Percentiles rank a stretch among this genome's conserved stretches.
phyloP scores from a whole-genome alignment of 1,284 basidiomycete species.

The Ceratobasidium theobromae region DNA sequence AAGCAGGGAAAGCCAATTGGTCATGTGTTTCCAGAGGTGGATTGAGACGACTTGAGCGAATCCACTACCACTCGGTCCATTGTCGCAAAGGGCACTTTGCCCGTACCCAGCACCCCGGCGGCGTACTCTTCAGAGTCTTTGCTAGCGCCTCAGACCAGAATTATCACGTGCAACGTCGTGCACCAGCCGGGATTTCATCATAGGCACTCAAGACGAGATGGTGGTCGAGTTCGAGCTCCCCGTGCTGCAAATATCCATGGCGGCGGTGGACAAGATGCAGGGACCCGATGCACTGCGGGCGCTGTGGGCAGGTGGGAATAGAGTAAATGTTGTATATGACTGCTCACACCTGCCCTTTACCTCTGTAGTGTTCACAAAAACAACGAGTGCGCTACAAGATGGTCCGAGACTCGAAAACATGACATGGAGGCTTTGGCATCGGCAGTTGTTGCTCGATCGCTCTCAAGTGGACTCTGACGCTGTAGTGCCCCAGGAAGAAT shows the following conservation, averaged over 20 bases:
- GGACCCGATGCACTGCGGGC: conserved; percentile 61
- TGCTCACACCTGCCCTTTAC: conserved; percentile 27
- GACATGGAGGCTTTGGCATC: conserved; percentile 82
- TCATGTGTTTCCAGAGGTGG: conserved; percentile 24
- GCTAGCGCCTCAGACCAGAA: conserved; percentile 12
- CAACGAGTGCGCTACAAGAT: conserved; percentile 73
- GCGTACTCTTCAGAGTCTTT: conserved; percentile 14
- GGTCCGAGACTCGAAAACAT: conserved; percentile 81
- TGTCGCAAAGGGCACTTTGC: not conserved
- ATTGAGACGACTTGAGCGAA: not conserved
- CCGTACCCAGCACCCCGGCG: conserved; percentile 14
- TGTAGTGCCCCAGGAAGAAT: not conserved
- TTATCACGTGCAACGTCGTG: conserved; percentile 30
- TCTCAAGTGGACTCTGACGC: not conserved
- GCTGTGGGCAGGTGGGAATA: conserved; percentile 62
- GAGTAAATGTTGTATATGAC: conserved; percentile 12
- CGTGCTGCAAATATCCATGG: conserved; percentile 62
- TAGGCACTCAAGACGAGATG: conserved; percentile 45
- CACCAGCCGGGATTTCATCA: conserved; percentile 34
- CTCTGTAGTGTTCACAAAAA: conserved; percentile 74
- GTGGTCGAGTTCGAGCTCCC: conserved; percentile 56
- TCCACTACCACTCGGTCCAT: not conserved
- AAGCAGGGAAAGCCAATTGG: conserved; percentile 29
- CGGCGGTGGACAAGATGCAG: conserved; percentile 64
- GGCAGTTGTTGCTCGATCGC: conserved; percentile 46